Conservation (phyloP, 257 asterid species). For the Prunella vulgaris region DNA sequence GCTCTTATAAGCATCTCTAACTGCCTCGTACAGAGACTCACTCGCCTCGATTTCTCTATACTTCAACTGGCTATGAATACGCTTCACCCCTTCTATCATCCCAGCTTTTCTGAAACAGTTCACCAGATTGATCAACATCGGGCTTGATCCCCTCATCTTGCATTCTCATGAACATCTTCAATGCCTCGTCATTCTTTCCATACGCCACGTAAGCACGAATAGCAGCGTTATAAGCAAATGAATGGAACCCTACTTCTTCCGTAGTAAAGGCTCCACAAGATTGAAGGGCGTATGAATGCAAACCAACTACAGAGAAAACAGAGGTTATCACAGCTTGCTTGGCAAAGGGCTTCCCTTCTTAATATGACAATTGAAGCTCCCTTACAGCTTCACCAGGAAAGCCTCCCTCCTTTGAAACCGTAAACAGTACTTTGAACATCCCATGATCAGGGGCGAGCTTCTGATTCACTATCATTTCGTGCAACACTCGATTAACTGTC, state of each 20-base stretch:
- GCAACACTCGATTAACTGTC: constrained; percentile 67
- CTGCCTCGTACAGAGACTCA: constrained; percentile 58
- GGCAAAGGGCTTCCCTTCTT: constrained; percentile 61
- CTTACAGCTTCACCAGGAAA: constrained; percentile 53
- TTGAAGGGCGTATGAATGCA: constrained; percentile 70
- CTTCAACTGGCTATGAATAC: constrained; percentile 60
- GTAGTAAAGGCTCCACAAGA: constrained; percentile 50
- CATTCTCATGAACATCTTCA: constrained; percentile 80
- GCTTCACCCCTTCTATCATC: constrained; percentile 84
- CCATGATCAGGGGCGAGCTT: constrained; percentile 59
- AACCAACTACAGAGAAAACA: constrained; percentile 59
- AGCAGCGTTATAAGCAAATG: constrained; percentile 72
- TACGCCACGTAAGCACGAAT: constrained; percentile 61
- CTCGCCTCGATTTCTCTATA: constrained; percentile 51
- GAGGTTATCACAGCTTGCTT: constrained; percentile 70
- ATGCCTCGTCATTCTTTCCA: constrained; percentile 63
- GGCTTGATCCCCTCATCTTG: constrained; percentile 81
- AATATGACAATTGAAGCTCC: constrained; percentile 57
- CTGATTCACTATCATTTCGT: constrained; percentile 59
- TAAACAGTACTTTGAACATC: constrained; percentile 65
- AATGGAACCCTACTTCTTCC: constrained; percentile 37
- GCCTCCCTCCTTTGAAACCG: constrained; percentile 69
- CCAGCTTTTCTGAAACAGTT: constrained; percentile 82
- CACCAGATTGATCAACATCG: constrained; percentile 61
- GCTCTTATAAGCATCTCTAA: constrained; percentile 58